Conservation (phyloP, 306 rosid species). For the Boehmeria nivea region DNA sequence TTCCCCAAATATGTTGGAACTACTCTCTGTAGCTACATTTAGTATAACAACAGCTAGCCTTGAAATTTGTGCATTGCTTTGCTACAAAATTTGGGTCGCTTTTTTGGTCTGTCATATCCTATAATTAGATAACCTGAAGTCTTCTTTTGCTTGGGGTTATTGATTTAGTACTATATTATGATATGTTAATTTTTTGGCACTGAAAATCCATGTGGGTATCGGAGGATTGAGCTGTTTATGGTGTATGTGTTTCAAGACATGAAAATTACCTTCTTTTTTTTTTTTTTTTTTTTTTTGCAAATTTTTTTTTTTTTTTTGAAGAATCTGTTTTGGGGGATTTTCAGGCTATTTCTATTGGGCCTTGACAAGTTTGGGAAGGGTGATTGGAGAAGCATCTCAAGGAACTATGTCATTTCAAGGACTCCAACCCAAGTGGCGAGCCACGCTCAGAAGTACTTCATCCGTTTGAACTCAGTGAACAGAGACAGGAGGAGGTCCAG, state of each 20-base stretch:
- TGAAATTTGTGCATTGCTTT: too few species aligned
- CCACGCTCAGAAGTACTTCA: conserved; percentile 96
- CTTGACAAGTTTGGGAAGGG: conserved; percentile 98
- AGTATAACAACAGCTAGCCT: too few species aligned
- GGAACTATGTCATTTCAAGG: conserved; percentile 90
- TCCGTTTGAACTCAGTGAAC: conserved; percentile 86
- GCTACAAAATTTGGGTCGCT: too few species aligned
- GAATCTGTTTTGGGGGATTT: neutral
- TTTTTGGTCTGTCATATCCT: too few species aligned
- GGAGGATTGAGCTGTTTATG: too few species aligned
- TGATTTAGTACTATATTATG: too few species aligned
- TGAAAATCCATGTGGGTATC: too few species aligned
- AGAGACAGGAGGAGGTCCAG: conserved; percentile 96
- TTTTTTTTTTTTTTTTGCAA: neutral
- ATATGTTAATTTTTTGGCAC: too few species aligned
- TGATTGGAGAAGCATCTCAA: conserved; percentile 99
- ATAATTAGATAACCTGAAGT: too few species aligned
- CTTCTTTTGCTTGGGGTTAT: too few species aligned
- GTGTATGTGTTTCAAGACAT: too few species aligned
- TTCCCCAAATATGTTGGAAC: neutral
- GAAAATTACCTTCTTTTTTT: too few species aligned
- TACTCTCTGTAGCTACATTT: neutral
- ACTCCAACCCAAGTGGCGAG: conserved; percentile 99
- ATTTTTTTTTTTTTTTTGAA: neutral
- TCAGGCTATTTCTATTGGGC: conserved; percentile 90